Base-by-base conservation (phyloP, 2,329 filamentous ascomycete genomes). In the Monascus ruber region DNA sequence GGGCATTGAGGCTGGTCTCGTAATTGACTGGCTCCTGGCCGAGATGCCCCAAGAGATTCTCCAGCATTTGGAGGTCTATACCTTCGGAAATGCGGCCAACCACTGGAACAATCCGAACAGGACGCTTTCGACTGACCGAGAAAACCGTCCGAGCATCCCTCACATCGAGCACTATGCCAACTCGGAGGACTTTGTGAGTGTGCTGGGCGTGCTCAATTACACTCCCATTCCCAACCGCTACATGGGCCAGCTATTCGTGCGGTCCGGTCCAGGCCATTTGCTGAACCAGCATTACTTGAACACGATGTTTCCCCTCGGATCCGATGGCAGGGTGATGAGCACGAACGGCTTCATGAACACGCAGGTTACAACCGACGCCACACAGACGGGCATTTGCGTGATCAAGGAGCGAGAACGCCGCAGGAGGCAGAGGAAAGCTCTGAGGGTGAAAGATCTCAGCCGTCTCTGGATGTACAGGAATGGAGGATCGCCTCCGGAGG, bases 91-190 rank as follows among this genome's bases (percentile, higher is more conserved):
- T 41, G 83, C 83, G 0, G 81, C 84, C 0, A 85, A 85, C 51
- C 83, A 88, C 57, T 88, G 86, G 66, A 87, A 87, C 58, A 85
- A 86, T 46, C 84, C 83, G 0, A 72, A 76, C 47, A 71, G 73
- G 42, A 49, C 64, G 0, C 41, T 55, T n/a, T n/a, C 33, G 7
- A 7, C 9, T 7, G 24, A 7, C n/a, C 3, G n/a, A 33, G 24
- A 31, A n/a, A 3, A 7, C 3, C 29, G 31, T 33, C 31, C 6
- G 24, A 33, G 31, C 2, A 79, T 89, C 37, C 70, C 73, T 5
- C 72, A 87, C 47, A 80, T 91, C 31, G 85, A 91, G 60, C 85
- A 91, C 59, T 91, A 88, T 52, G 81, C 79, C 2, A 83, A 88
- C 54, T 73, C 72, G 6, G 73, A 70, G 10, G 85, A 91, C 50